Percentiles rank a stretch among this genome's conserved stretches.
Conservation (phyloP, 2,329 filamentous ascomycete species). For the Microcera coccophila region DNA sequence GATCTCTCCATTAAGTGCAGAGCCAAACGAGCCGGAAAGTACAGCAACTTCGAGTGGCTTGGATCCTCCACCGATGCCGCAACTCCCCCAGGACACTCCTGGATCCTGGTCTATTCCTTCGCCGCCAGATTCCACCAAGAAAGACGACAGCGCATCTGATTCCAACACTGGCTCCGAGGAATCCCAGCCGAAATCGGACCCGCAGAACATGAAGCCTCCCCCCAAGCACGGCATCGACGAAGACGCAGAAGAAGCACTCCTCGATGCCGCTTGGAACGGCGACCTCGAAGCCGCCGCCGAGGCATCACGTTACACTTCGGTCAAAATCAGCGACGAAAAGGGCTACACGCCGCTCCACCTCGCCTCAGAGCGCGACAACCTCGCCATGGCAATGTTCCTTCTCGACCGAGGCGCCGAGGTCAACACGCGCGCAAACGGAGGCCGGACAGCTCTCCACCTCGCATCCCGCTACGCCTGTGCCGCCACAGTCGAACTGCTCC, state of each 20-base stretch:
- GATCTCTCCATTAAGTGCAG: neutral
- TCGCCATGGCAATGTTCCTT: slow-evolving; percentile 33
- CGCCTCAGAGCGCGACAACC: slow-evolving; percentile 30
- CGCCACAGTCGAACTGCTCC: slow-evolving; percentile 29
- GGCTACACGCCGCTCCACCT: slow-evolving; percentile 31
- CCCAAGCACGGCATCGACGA: slow-evolving; percentile 1
- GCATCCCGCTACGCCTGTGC: slow-evolving; percentile 29
- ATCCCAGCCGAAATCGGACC: neutral
- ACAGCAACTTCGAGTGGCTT: slow-evolving; percentile 3
- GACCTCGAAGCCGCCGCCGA: slow-evolving; percentile 24
- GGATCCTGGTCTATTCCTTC: neutral
- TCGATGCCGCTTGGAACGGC: slow-evolving; percentile 34
- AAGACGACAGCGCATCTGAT: slow-evolving; percentile 2
- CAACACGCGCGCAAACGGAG: slow-evolving; percentile 27
- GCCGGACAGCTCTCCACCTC: slow-evolving; percentile 31
- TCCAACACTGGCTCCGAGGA: neutral
- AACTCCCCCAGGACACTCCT: neutral
- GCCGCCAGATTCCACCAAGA: slow-evolving; percentile 1
- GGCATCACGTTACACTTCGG: slow-evolving; percentile 23
- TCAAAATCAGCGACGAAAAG: slow-evolving; percentile 25
- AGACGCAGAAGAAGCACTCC: slow-evolving; percentile 21
- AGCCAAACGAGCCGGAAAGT: neutral
- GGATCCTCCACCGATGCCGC: slow-evolving; percentile 13
- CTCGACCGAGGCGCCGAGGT: slow-evolving; percentile 26
- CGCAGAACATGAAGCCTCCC: neutral